Percentiles rank a stretch among this genome's conserved stretches.
phyloP scores from a whole-genome alignment of 805 yeast genomes.

The Saitoella complicata region DNA sequence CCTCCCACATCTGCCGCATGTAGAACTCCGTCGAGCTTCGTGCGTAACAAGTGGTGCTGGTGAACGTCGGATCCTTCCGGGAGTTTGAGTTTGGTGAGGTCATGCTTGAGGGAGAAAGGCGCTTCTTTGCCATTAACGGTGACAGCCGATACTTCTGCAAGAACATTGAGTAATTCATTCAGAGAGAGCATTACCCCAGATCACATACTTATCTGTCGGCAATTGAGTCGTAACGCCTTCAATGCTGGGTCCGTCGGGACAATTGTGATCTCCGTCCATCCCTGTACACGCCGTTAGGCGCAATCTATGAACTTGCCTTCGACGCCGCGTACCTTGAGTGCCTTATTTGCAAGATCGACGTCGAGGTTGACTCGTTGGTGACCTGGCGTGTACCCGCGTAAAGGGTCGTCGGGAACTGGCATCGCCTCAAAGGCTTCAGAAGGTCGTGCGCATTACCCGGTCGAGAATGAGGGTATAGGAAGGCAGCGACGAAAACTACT shows the following conservation, averaged over 20 bases:
- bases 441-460: no score
- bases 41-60: conserved; percentile 13
- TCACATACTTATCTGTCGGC: conserved; percentile 42
- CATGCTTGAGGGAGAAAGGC: conserved; percentile 40
- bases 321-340: conserved; percentile 4
- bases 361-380: conserved; percentile 11
- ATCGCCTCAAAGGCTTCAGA: no score
- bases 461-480: no score
- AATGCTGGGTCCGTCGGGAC: conserved; percentile 50
- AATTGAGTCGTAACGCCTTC: conserved; percentile 52
- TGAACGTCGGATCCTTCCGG: conserved; percentile 13
- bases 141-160: conserved; percentile 36
- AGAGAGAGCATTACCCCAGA: no score
- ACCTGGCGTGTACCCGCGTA: conserved; percentile 2
- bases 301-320: not conserved
- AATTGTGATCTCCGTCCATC: conserved; percentile 69
- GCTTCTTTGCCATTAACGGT: conserved; percentile 47
- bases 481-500: no score
- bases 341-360: conserved; percentile 6
- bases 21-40: conserved; percentile 25
- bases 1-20: conserved; percentile 36
- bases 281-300: conserved; percentile 21
- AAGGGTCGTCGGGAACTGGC: no score
- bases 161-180: not conserved
- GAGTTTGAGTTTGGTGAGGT: conserved; percentile 11